A percentile compares a stretch with the other conserved stretches of the same genome.
phyloP scores from a whole-genome alignment of 73 alveolate species.

The Tetrahymena thermophila region DNA sequence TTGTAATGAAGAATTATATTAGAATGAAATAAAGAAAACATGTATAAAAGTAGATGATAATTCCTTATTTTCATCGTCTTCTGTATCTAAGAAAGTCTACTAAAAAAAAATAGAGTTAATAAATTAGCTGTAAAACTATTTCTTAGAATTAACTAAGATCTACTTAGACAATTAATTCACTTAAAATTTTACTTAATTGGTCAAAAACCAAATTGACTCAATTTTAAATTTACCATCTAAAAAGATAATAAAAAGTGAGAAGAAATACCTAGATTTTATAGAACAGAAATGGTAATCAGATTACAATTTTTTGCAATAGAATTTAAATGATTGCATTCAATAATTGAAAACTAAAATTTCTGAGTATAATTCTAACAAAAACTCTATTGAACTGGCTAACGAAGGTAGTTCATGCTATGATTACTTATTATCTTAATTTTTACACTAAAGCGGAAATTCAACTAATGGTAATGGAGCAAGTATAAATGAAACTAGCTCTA shows the following conservation, averaged over 20 bases:
- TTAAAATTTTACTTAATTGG: background rate
- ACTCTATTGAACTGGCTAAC: background rate
- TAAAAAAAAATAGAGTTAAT: background rate
- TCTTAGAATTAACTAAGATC: background rate
- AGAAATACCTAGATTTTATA: background rate
- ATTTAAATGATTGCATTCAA: background rate
- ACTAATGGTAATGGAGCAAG: background rate
- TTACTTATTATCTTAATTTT: background rate
- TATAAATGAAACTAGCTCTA: background rate
- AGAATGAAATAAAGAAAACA: background rate
- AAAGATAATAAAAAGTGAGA: background rate
- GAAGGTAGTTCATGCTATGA: background rate
- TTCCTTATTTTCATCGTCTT: background rate
- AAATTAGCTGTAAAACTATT: background rate
- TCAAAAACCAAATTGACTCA: background rate
- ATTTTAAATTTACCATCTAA: background rate
- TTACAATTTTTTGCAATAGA: background rate
- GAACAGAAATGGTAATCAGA: background rate
- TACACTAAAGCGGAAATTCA: background rate
- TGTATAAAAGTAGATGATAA: background rate
- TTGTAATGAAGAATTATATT: background rate
- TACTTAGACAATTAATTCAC: background rate
- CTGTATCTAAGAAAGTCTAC: background rate
- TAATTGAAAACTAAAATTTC: background rate
- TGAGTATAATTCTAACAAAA: background rate